These are phyloP conservation scores for Nitzschia inconspicua DNA, from an alignment of 108 stramenopile species.

Conservation along the genomic window DNA sequence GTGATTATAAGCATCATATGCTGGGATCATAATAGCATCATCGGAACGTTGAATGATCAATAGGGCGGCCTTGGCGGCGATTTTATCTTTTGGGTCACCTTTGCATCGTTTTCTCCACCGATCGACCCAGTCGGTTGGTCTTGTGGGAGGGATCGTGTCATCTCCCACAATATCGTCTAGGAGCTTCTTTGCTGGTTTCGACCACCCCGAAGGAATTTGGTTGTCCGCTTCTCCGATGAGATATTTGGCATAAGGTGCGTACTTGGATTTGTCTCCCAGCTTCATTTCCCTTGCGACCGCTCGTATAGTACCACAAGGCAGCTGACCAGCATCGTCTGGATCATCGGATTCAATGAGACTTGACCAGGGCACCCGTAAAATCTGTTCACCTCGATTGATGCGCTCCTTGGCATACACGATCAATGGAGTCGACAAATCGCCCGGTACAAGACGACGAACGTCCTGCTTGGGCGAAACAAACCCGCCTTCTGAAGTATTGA, in stretches of 20 bases:
- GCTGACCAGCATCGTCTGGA: neutral
- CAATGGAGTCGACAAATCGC: conserved; percentile 25
- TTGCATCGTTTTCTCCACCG: too few species aligned
- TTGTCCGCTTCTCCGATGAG: conserved; percentile 25
- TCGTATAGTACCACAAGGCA: conserved; percentile 25
- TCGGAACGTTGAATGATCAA: conserved; percentile 46
- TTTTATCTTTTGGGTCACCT: neutral
- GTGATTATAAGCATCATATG: conserved; percentile 35
- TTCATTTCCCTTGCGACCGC: conserved; percentile 14
- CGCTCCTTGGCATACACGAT: conserved; percentile 15
- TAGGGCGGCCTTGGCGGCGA: neutral
- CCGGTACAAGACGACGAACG: conserved; percentile 18
- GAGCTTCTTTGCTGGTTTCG: conserved; percentile 32
- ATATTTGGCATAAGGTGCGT: conserved; percentile 72
- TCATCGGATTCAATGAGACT: neutral
- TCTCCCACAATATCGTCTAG: conserved; percentile 27
- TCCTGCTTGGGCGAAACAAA: conserved; percentile 29
- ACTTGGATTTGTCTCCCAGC: conserved; percentile 22
- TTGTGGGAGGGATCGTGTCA: conserved; percentile 3
- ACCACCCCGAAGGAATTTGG: conserved; percentile 47
- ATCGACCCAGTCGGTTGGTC: conserved; percentile 7
- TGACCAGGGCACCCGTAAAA: conserved; percentile 6
- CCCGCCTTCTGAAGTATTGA: conserved; percentile 5
- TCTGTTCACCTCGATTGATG: neutral
- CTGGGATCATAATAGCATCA: conserved; percentile 62